Conservation (phyloP, 2,329 filamentous ascomycete genomes). For the Massarina eburnea region DNA sequence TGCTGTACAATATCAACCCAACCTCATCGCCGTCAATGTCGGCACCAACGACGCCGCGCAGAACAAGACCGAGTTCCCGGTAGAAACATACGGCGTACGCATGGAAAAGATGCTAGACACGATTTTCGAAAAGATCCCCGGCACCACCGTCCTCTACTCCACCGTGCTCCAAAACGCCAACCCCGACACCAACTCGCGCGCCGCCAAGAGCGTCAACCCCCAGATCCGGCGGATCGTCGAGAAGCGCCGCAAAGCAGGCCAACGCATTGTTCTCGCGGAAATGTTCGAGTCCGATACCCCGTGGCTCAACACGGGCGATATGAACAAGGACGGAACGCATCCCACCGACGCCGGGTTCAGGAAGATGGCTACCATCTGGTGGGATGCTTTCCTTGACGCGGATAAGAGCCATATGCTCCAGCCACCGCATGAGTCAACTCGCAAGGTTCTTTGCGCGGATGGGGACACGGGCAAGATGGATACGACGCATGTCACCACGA, state of each 20-base stretch:
- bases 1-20: conserved; percentile 1
- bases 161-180: conserved; percentile 1
- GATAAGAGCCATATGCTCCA: background rate
- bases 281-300: conserved; percentile 1
- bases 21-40: conserved; percentile 7
- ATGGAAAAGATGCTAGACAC: conserved; percentile 3
- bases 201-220: conserved; percentile 2
- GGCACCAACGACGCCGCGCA: conserved; percentile 6
- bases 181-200: background rate
- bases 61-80: background rate
- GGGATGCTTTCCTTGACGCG: conserved; percentile 1
- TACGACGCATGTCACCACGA: background rate
- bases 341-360: conserved; percentile 2
- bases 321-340: background rate
- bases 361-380: conserved; percentile 4
- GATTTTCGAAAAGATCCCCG: conserved; percentile 3
- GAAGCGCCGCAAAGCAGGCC: background rate
- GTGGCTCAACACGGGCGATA: background rate
- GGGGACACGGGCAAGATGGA: background rate
- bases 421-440: background rate
- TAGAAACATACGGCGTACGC: background rate
- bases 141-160: conserved; percentile 5
- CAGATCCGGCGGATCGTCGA: conserved; percentile 3
- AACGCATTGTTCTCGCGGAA: conserved; percentile 8
- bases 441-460: background rate